phyloP scores from a whole-genome alignment of 2,329 filamentous ascomycete species.

The Teratosphaeria epicoccoides region DNA sequence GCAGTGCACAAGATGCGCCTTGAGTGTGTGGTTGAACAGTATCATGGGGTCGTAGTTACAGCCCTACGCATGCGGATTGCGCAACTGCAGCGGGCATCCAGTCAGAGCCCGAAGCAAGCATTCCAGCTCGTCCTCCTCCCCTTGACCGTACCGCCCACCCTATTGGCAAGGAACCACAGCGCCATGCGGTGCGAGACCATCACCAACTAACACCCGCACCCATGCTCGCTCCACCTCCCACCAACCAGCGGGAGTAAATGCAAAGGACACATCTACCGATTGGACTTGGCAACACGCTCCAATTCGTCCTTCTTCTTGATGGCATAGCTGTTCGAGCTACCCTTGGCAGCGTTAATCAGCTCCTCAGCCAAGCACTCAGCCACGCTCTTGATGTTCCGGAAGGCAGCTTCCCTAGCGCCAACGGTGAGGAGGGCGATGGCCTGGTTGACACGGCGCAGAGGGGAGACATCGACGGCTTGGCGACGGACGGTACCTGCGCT shows the following conservation, averaged over 20 bases:
- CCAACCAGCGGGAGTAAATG: neutral
- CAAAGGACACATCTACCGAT: constrained; percentile 66
- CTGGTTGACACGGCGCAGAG: constrained; percentile 99
- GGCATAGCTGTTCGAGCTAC: constrained; percentile 99
- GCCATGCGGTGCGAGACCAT: neutral
- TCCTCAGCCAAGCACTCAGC: constrained; percentile 99
- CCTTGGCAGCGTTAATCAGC: constrained; percentile 99
- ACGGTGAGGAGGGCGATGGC: constrained; percentile 98
- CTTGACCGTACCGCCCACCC: neutral
- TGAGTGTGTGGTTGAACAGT: constrained; percentile 8
- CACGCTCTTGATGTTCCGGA: constrained; percentile 99
- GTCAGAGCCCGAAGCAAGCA: neutral
- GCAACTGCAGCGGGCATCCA: neutral
- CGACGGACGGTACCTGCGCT: constrained; percentile 98
- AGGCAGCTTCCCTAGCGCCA: constrained; percentile 94
- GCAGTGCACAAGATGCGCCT: constrained; percentile 1
- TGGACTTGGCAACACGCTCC: constrained; percentile 99
- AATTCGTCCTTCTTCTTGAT: constrained; percentile 99
- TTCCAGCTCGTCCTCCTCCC: neutral
- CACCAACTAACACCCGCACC: constrained; percentile 1
- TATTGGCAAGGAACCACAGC: neutral
- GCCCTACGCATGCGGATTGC: constrained; percentile 1
- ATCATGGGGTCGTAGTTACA: constrained; percentile 7
- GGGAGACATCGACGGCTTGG: constrained; percentile 99
- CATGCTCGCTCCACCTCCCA: neutral